Base-by-base conservation (phyloP, 345 rosid genomes). In the Moricandia arvensis region DNA sequence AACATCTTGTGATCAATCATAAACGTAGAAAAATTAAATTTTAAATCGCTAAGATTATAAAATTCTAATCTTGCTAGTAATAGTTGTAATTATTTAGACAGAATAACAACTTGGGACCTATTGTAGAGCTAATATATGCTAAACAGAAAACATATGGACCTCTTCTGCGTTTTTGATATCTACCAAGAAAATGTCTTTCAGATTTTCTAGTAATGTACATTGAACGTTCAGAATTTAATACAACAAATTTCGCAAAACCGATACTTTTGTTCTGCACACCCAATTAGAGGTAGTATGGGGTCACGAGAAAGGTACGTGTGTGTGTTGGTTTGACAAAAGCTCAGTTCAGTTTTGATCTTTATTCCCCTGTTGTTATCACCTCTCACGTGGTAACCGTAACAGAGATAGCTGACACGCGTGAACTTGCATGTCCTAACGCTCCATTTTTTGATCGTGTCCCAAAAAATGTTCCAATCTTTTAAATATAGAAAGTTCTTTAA, bases 351-450 rank as follows among this genome's bases (percentile, higher is more conserved):
- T 29, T 37, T n/a, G 18, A 35, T 31, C 51, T 69, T 62, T 62
- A 47, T 75, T 31, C 66, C 66, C 10, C n/a, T 30, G 34, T 27
- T 45, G 76, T 51, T 68, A 45, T 37, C 68, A 71, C 33, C 55
- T 47, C 76, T 77, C 72, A 65, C 80, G 72, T 58, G 72, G 57
- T 15, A 12, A 11, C 0, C 17, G 8, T n/a, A 72, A 72, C 73
- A 72, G 68, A 66, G 58, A 66, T 26, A 72, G 17, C 77, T 27
- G 77, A 51, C 76, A 71, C 76, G 76, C 67, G 73, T 72, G 1
- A 18, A 29, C 55, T 5, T 17, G 57, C 68, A 57, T 77, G 73
- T 51, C 58, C 38, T 26, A 59, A 71, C 35, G 49, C 27, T 21
- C 72, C 26, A 26, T 12, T 47, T 35, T 47, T 35, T 65, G 53